Base-by-base conservation (phyloP, 352 stramenopile species). In the Pythium coloratum region DNA sequence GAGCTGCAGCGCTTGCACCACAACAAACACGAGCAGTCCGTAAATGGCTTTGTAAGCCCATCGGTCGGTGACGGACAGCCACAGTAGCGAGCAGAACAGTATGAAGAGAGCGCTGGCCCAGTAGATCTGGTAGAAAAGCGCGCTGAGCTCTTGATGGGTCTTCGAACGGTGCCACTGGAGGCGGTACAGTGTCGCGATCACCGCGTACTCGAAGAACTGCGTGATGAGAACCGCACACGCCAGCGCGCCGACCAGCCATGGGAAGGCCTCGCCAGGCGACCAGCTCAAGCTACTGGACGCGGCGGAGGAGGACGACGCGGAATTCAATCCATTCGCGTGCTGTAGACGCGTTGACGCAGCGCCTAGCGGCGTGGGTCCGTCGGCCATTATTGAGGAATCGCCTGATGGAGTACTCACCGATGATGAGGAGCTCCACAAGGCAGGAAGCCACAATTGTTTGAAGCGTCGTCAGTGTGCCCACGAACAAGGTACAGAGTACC, bases 21-120 rank as follows among this genome's bases (percentile, higher is more conserved):
- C 60, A 8, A 76, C 68, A 54, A 85, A 85, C 59, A 87, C 83
- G 40, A 79, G 33, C 6, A 79, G 67, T 33, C 79, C 84, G 55
- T 90, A 91, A 6, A 80, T 69, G 8, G 79, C 42, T 32, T 80
- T 78, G 33, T 74, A 66, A 10, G 59, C 70, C 66, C 68, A 74
- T 16, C 82, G 84, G 34, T 91, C 80, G 4, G 84, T 88, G 16
- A 80, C 60, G 62, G 86, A 88, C 32, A 93, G 73, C 84, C 84
- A 93, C 2, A 88, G 47, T 26, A 69, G 62, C 24, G 75, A 69
- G 16, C 55, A 59, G 28, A 82, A 0, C 26, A 88, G 53, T 53
- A 82, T 82, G 16, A 75, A 55, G n/a, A 84, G 16, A 10, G 76
- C 78, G 20, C 76, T 46, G n/a, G 78, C 66, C 84, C 84, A 93